Percentiles rank a stretch among this genome's conserved stretches.
Evolutionary conservation across 495 filamentous ascomycete species (phyloP).

Genomic region (Bombardia bombarda): DNA sequence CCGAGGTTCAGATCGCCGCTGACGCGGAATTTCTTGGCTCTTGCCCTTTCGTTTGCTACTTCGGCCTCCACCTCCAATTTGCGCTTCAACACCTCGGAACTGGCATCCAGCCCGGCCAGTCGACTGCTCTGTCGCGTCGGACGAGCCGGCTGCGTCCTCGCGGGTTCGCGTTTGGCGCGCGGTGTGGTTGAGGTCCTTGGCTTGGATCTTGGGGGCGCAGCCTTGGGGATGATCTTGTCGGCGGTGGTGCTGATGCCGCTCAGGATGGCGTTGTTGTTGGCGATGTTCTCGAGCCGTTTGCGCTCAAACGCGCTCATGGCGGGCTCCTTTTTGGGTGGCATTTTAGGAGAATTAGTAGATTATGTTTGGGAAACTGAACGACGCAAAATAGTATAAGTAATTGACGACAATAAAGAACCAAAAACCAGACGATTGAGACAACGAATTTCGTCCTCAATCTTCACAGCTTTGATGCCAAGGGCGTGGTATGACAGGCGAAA

Average conservation of each 20-base stretch:
- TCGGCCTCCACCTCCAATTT: constrained; percentile 70
- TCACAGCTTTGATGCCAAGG: too few species aligned
- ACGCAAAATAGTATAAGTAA: too few species aligned
- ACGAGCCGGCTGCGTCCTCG: constrained; percentile 21
- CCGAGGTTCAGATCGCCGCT: constrained; percentile 64
- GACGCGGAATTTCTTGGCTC: constrained; percentile 63
- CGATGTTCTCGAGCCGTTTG: constrained; percentile 48
- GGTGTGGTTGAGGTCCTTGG: constrained; percentile 13
- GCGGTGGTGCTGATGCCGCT: constrained; percentile 30
- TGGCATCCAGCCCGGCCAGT: constrained; percentile 41
- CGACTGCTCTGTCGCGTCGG: constrained; percentile 45
- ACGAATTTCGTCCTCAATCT: too few species aligned
- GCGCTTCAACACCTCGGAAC: constrained; percentile 67
- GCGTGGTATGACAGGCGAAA: too few species aligned
- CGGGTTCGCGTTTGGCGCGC: constrained; percentile 19
- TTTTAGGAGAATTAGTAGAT: constrained; percentile 1
- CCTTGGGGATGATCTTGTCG: constrained; percentile 24
- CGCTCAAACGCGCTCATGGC: constrained; percentile 47
- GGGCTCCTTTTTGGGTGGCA: constrained; percentile 20
- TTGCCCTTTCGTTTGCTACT: constrained; percentile 50
- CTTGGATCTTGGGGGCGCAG: constrained; percentile 18
- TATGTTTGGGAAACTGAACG: background rate
- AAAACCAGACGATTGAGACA: too few species aligned
- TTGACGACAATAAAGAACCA: too few species aligned
- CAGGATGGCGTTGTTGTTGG: constrained; percentile 44